A percentile compares a stretch with the other conserved stretches of the same genome.
Conservation (phyloP, 75 land plant species). For the Cryptomeria japonica region DNA sequence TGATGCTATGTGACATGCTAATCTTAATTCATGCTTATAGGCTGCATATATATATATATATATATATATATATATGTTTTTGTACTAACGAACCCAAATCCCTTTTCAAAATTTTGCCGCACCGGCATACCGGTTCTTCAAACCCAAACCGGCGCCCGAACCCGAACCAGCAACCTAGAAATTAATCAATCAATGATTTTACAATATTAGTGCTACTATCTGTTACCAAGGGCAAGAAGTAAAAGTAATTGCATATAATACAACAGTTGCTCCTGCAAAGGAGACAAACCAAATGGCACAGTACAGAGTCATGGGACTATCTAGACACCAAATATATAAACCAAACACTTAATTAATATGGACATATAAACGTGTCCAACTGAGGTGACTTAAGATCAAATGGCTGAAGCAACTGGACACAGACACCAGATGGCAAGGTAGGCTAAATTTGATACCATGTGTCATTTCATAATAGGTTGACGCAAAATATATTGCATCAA, state of each 20-base stretch:
- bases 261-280: neutral
- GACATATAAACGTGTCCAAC: neutral
- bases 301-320: neutral
- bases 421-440: neutral
- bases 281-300: neutral
- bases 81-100: no score
- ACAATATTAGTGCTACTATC: neutral
- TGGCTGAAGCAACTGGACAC: slow-evolving; percentile 1
- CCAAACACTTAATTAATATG: neutral
- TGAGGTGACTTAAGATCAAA: neutral
- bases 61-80: no score
- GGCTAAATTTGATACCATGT: neutral
- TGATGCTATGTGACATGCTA: no score
- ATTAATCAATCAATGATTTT: neutral
- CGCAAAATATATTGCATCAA: neutral
- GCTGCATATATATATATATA: no score
- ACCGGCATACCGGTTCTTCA: no score
- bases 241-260: neutral
- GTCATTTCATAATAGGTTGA: neutral
- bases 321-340: neutral
- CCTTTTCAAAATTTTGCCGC: no score
- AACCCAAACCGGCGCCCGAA: no score
- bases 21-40: no score
- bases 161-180: no score
- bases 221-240: neutral